phyloP scores from a whole-genome alignment of 805 yeast species.

The Candida nanaspora region DNA sequence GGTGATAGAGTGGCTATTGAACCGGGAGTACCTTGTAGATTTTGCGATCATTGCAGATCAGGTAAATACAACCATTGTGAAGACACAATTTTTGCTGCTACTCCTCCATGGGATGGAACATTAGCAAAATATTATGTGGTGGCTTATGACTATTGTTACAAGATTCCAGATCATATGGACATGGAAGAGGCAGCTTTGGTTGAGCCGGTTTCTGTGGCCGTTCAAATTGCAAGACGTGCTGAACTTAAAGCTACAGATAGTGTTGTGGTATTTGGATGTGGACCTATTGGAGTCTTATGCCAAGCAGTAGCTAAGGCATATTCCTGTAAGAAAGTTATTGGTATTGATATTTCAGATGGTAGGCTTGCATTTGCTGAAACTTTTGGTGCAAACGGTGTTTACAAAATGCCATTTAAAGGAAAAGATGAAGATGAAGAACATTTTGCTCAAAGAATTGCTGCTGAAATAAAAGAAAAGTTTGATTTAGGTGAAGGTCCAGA shows the following conservation, averaged over 20 bases:
- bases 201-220: constrained; percentile 47
- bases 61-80: constrained; percentile 36
- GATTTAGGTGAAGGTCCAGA: constrained; percentile 2
- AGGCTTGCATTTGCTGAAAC: constrained; percentile 19
- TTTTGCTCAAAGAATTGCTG: background rate
- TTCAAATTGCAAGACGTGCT: constrained; percentile 42
- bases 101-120: constrained; percentile 26
- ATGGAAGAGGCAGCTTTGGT: constrained; percentile 31
- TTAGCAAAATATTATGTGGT: constrained; percentile 29
- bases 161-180: constrained; percentile 15
- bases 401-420: constrained; percentile 6
- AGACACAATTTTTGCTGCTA: constrained; percentile 23
- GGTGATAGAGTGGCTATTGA: constrained; percentile 54
- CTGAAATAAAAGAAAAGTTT: constrained; percentile 2
- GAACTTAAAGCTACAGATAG: constrained; percentile 16
- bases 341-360: constrained; percentile 4
- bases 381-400: constrained; percentile 1
- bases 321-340: background rate
- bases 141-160: constrained; percentile 18
- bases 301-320: constrained; percentile 11
- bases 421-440: background rate
- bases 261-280: constrained; percentile 46
- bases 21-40: constrained; percentile 40
- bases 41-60: constrained; percentile 30
- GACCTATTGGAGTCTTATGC: constrained; percentile 39